Percentiles rank a stretch among this genome's conserved stretches.
Evolutionary conservation across 148 eudicot genomes (phyloP).

Genomic region (Nepenthes mirabilis): DNA sequence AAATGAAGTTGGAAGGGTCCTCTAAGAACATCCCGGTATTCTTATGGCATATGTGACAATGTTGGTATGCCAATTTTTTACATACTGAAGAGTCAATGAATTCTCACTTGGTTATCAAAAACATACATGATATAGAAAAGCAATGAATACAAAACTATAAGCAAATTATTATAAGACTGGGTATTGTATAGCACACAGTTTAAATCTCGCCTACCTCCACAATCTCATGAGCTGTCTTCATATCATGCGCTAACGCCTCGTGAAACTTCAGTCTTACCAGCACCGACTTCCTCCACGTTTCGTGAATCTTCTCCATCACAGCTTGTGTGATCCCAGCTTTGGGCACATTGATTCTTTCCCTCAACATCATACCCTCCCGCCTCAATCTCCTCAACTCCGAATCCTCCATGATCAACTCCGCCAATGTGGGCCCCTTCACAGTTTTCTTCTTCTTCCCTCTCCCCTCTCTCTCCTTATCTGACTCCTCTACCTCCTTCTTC

Average conservation of each 20-base stretch:
- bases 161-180: no score
- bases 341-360: slow-evolving; percentile 78
- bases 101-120: no score
- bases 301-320: slow-evolving; percentile 81
- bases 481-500: slow-evolving; percentile 28
- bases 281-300: slow-evolving; percentile 75
- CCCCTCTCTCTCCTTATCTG: slow-evolving; percentile 12
- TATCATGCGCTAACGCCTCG: slow-evolving; percentile 78
- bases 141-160: no score
- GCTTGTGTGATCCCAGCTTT: slow-evolving; percentile 83
- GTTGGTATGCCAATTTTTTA: no score
- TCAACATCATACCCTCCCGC: slow-evolving; percentile 66
- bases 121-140: no score
- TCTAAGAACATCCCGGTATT: no score
- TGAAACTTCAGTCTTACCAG: slow-evolving; percentile 91
- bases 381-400: slow-evolving; percentile 84
- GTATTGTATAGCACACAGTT: neutral
- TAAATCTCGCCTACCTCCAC: slow-evolving; percentile 57
- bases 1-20: no score
- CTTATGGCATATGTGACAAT: no score
- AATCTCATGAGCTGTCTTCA: slow-evolving; percentile 92
- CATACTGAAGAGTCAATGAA: no score
- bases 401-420: slow-evolving; percentile 80
- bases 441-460: slow-evolving; percentile 27
- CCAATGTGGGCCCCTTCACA: slow-evolving; percentile 58